Evolutionary conservation across 768 basidiomycete species (phyloP), one percentile per base, ranked within the genome.

Genomic region (Mrakia gelida): DNA sequence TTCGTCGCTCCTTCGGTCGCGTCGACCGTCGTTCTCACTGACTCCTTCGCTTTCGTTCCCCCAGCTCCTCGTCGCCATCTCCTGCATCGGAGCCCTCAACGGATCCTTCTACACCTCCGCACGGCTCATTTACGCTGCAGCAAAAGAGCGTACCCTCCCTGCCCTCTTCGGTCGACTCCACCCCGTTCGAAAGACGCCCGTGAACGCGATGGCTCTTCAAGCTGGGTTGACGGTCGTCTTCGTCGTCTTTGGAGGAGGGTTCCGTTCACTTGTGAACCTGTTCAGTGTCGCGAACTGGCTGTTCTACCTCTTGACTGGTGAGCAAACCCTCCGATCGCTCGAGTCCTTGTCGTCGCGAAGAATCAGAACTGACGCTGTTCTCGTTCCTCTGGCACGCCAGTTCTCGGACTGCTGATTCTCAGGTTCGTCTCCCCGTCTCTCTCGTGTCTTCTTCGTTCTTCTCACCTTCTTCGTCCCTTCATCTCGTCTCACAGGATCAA

Each of bases 71-170:
- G 96, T 99, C 21, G 93, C 94, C 1, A 88, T 98, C 77, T 97
- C 95, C 3, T 97, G 94, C 83, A 94, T 99, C 80, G 96, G 96
- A 26, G 94, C 97, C 1, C 85, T 99, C 73, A 96, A 97, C 83
- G 92, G 94, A 89, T 81, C 62, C 80, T 82, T 82, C 75, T 80
- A 76, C 73, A 92, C 93, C 34, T 87, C 90, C 65, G 89, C 93
- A n/a, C 89, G 92, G 41, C 87, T 99, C 45, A 91, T 99, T 59
- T 94, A 90, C 79, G 92, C 92, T 16, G 94, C 96, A 10, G 92
- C 93, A 30, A 89, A 90, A 80, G 95, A 98, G 84, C 89, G 90
- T 23, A 95, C 92, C 84, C 87, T 99, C 38, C 96, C 96, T 0
- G 87, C 89, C 9, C 80, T 94, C 72, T 98, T 99, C 82, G 91